phyloP scores from a whole-genome alignment of 2,329 filamentous ascomycete species.

The Paramyrothecium roridum region DNA sequence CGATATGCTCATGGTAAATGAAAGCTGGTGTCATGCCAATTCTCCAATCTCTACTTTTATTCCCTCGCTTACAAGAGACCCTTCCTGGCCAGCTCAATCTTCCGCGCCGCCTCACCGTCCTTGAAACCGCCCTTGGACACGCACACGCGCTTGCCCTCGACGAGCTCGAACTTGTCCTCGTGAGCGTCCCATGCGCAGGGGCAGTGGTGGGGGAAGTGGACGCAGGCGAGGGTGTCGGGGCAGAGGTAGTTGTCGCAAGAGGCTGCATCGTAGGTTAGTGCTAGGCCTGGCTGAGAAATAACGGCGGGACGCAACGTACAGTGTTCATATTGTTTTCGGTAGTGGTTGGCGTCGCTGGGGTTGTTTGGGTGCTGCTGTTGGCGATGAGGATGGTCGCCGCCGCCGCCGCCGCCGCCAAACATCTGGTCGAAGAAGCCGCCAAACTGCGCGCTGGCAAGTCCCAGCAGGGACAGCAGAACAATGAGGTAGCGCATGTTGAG shows the following conservation, averaged over 20 bases:
- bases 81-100: slow-evolving; percentile 78
- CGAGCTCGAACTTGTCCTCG: slow-evolving; percentile 75
- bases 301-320: slow-evolving; percentile 43
- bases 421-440: slow-evolving; percentile 94
- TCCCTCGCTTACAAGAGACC: slow-evolving; percentile 57
- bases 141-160: slow-evolving; percentile 70
- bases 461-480: slow-evolving; percentile 56
- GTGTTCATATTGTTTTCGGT: slow-evolving; percentile 66
- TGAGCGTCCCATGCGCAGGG: slow-evolving; percentile 78
- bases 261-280: slow-evolving; percentile 44
- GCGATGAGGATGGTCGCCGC: slow-evolving; percentile 41
- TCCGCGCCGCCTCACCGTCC: slow-evolving; percentile 66
- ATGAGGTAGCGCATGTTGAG: slow-evolving; percentile 28
- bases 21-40: no score
- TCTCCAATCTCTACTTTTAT: neutral
- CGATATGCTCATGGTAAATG: no score
- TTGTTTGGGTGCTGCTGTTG: slow-evolving; percentile 70
- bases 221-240: slow-evolving; percentile 89
- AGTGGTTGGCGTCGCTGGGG: slow-evolving; percentile 78
- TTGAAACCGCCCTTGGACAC: slow-evolving; percentile 73
- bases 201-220: slow-evolving; percentile 95
- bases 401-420: slow-evolving; percentile 65
- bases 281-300: no score
- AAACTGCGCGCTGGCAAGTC: slow-evolving; percentile 73
- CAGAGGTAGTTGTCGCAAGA: slow-evolving; percentile 92